Conservation (phyloP, 306 rosid genomes). For the Acacia melanoxylon region DNA sequence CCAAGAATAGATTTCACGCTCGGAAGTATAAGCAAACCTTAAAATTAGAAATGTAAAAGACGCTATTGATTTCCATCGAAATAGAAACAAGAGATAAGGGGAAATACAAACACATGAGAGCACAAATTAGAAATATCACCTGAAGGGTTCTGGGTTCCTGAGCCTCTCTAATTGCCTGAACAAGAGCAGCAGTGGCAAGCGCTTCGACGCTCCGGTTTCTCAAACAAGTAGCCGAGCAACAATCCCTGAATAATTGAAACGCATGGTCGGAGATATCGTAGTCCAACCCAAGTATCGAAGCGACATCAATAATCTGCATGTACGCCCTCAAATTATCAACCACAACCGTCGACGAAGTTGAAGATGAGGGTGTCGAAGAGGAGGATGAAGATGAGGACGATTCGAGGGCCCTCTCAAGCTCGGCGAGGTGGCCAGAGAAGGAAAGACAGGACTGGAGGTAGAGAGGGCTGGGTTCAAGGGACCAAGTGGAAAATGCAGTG, state of each 20-base stretch:
- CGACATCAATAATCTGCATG: slow-evolving; percentile 94
- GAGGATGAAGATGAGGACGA: slow-evolving; percentile 51
- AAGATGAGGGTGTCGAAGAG: slow-evolving; percentile 38
- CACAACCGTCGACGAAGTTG: slow-evolving; percentile 69
- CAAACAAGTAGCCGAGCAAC: slow-evolving; percentile 94
- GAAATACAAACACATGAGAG: not conserved
- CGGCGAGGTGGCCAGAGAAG: slow-evolving; percentile 95
- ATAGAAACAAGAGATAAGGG: not conserved
- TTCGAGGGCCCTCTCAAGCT: slow-evolving; percentile 88
- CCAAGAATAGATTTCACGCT: not conserved
- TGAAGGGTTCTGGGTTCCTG: slow-evolving; percentile 96
- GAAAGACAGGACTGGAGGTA: slow-evolving; percentile 76
- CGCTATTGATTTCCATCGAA: not conserved
- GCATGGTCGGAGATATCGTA: slow-evolving; percentile 86
- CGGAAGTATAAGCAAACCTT: not conserved
- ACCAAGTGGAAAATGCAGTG: slow-evolving; percentile 92
- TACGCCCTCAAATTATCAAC: slow-evolving; percentile 92
- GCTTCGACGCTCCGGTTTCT: slow-evolving; percentile 98
- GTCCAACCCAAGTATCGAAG: slow-evolving; percentile 84
- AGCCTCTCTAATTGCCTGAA: slow-evolving; percentile 93
- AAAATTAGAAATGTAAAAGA: not conserved
- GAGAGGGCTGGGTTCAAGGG: slow-evolving; percentile 84
- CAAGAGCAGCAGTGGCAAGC: slow-evolving; percentile 96
- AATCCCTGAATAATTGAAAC: slow-evolving; percentile 90
- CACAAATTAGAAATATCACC: slow-evolving; percentile 38